Conservation (phyloP, 106 monocot genomes). For the Dendrobium nobile region DNA sequence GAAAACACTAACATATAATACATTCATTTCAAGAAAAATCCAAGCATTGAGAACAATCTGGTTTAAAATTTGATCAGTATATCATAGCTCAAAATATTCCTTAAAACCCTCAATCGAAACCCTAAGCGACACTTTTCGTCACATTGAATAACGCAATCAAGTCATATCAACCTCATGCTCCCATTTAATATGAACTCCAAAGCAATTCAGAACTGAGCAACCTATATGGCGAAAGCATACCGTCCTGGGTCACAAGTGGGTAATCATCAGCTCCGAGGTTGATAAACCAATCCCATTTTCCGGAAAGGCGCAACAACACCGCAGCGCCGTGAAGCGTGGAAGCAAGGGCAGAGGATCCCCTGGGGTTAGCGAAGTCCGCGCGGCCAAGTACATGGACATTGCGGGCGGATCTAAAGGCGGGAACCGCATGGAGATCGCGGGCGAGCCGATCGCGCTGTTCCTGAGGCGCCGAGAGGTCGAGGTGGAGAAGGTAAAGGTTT, state of each 20-base stretch:
- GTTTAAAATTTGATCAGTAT: too few species aligned
- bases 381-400: constrained; percentile 59
- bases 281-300: constrained; percentile 65
- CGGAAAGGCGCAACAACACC: constrained; percentile 31
- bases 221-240: constrained; percentile 19
- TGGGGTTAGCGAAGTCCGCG: constrained; percentile 43
- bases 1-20: too few species aligned
- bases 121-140: not conserved
- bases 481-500: constrained; percentile 66
- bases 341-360: constrained; percentile 56
- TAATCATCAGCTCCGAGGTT: constrained; percentile 66
- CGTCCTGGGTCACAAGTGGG: constrained; percentile 84
- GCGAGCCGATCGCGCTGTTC: constrained; percentile 41
- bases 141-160: not conserved
- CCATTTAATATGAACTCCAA: not conserved
- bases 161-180: not conserved
- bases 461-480: constrained; percentile 40
- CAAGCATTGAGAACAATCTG: too few species aligned
- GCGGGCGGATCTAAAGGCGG: constrained; percentile 19
- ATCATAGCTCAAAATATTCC: too few species aligned
- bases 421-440: constrained; percentile 11
- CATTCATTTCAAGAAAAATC: too few species aligned
- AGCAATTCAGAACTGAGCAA: not conserved
- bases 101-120: not conserved
- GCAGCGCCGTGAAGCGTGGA: constrained; percentile 60